Evolutionary conservation across 1,139 yeast genomes (phyloP).

Genomic region (Candida tetrigidarum): DNA sequence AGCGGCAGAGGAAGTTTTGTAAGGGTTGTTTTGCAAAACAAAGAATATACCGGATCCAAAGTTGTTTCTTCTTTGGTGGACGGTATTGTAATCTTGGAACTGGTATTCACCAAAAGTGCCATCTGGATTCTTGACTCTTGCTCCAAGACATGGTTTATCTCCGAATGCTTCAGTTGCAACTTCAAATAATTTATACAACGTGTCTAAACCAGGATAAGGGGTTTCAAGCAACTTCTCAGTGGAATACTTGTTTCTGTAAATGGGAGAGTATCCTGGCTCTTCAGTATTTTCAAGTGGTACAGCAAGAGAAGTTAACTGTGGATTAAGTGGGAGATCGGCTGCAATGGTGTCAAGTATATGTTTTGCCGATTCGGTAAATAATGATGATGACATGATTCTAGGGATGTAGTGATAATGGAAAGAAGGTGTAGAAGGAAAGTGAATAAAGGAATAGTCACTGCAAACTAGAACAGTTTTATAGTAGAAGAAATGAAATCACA

Average conservation of each 20-base stretch:
- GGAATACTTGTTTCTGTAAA: constrained; percentile 52
- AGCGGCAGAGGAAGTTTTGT: constrained; percentile 29
- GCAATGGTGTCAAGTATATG: constrained; percentile 14
- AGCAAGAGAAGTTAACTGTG: constrained; percentile 14
- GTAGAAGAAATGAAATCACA: no score
- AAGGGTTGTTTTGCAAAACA: constrained; percentile 50
- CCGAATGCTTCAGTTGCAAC: constrained; percentile 40
- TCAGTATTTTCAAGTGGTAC: constrained; percentile 51
- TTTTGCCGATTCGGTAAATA: constrained; percentile 16
- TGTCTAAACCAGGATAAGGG: constrained; percentile 55
- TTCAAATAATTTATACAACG: constrained; percentile 54
- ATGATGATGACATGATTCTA: constrained; percentile 5
- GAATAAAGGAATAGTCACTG: no score
- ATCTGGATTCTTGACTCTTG: constrained; percentile 42
- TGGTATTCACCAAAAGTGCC: constrained; percentile 50
- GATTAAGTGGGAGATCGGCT: constrained; percentile 15
- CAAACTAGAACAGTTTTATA: no score
- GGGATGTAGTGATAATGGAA: neutral
- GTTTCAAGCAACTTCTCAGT: constrained; percentile 42
- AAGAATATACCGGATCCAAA: constrained; percentile 71
- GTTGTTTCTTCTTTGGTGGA: constrained; percentile 45
- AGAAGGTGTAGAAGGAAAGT: neutral
- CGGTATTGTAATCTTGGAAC: constrained; percentile 49
- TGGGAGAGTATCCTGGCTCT: constrained; percentile 53
- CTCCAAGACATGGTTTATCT: constrained; percentile 54